phyloP scores from a whole-genome alignment of 2,329 filamentous ascomycete species.

The Calonectria naviculata region DNA sequence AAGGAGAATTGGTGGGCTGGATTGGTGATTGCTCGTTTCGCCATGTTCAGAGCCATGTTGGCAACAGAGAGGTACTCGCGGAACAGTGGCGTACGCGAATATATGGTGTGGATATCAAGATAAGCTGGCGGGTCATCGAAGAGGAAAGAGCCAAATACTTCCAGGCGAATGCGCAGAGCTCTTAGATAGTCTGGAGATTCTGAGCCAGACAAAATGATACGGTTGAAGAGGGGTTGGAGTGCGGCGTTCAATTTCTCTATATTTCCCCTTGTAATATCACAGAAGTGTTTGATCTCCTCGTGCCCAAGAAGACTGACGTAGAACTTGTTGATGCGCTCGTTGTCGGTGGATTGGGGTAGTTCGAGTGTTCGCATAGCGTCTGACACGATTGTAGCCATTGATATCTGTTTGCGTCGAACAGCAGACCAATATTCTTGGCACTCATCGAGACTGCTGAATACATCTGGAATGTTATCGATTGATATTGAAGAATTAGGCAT shows the following conservation, averaged over 20 bases:
- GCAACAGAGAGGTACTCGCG: conserved; percentile 48
- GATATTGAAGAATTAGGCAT: conserved; percentile 18
- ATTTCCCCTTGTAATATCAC: conserved; percentile 2
- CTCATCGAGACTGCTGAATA: conserved; percentile 31
- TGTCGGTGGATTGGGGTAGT: conserved; percentile 3
- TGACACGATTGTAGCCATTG: conserved; percentile 24
- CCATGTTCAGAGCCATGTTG: conserved; percentile 34
- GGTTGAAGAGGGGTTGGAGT: conserved; percentile 47
- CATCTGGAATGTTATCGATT: not conserved
- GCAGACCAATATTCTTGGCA: conserved; percentile 31
- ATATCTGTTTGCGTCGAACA: conserved; percentile 8
- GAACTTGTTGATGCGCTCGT: conserved; percentile 12
- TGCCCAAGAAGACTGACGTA: conserved; percentile 19
- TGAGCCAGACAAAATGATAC: conserved; percentile 38
- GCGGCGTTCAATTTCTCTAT: conserved; percentile 40
- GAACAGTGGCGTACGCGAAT: conserved; percentile 40
- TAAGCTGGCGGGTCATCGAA: conserved; percentile 44
- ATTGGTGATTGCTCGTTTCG: conserved; percentile 20
- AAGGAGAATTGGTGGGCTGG: conserved; percentile 36
- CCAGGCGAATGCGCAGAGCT: conserved; percentile 47
- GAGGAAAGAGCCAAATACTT: conserved; percentile 39
- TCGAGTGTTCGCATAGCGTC: conserved; percentile 17
- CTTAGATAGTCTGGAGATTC: conserved; percentile 42
- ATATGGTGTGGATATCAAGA: conserved; percentile 31
- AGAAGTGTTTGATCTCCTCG: conserved; percentile 25